phyloP scores from a whole-genome alignment of 2,329 filamentous ascomycete species.

The Colletotrichum sp. region DNA sequence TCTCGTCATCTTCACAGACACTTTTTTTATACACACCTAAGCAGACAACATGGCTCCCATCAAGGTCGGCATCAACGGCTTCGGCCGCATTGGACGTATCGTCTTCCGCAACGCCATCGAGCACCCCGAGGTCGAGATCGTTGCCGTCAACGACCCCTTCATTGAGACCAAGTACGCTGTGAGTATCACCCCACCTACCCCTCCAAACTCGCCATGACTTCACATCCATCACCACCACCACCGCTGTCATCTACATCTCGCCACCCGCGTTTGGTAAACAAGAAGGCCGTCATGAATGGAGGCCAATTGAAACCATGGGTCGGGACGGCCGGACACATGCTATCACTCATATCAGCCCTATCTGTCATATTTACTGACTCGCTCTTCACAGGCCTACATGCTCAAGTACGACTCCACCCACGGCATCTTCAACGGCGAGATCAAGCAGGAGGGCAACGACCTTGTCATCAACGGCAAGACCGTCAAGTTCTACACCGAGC shows the following conservation, averaged over 20 bases:
- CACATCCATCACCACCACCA: neutral
- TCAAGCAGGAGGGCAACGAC: slow-evolving; percentile 73
- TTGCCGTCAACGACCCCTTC: slow-evolving; percentile 99
- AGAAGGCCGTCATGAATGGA: neutral
- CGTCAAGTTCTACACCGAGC: slow-evolving; percentile 93
- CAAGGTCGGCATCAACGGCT: slow-evolving; percentile 98
- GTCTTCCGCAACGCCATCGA: slow-evolving; percentile 98
- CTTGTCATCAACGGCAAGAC: slow-evolving; percentile 93
- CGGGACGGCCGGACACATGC: neutral
- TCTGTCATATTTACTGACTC: neutral
- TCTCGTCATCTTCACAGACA: neutral
- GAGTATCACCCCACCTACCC: slow-evolving; percentile 52
- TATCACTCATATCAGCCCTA: neutral
- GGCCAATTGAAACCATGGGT: neutral
- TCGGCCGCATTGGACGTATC: slow-evolving; percentile 99
- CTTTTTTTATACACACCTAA: slow-evolving; percentile 25
- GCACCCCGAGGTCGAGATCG: slow-evolving; percentile 87
- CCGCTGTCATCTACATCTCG: no score
- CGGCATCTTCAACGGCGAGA: slow-evolving; percentile 93
- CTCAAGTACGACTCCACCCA: slow-evolving; percentile 99
- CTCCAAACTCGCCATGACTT: neutral
- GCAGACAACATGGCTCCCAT: slow-evolving; percentile 45
- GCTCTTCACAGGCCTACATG: slow-evolving; percentile 83
- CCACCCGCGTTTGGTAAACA: neutral
- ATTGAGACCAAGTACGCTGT: slow-evolving; percentile 98